A percentile compares a stretch with the other conserved stretches of the same genome.
Conservation (phyloP, 176 grass and related monocot species). For the Oryza nivara region DNA sequence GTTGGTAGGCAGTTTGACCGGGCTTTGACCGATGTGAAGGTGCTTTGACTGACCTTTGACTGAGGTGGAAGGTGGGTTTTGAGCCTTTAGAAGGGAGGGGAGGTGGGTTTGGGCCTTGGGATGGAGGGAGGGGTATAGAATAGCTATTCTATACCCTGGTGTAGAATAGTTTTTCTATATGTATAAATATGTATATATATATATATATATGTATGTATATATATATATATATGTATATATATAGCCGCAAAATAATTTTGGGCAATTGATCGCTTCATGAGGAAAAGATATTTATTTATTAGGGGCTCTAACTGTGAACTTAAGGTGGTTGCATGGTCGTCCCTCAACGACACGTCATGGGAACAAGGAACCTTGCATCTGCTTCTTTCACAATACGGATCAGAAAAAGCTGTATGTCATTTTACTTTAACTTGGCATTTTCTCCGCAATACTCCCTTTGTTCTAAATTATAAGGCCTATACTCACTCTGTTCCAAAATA, state of each 20-base stretch:
- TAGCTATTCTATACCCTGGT: too few relatives aligned
- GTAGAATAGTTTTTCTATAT: too few relatives aligned
- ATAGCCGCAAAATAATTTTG: neutral
- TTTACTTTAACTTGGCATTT: neutral
- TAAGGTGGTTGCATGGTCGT: neutral
- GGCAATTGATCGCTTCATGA: neutral
- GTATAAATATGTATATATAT: too few relatives aligned
- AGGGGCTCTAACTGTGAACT: neutral
- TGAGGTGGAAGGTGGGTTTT: too few relatives aligned
- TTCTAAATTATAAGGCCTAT: fast-evolving
- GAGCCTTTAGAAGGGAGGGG: too few relatives aligned
- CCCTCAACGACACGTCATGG: neutral
- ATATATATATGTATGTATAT: too few relatives aligned
- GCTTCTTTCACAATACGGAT: neutral
- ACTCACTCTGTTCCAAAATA: fast-evolving
- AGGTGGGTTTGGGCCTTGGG: too few relatives aligned
- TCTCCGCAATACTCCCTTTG: neutral
- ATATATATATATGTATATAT: too few relatives aligned
- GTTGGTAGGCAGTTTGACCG: too few relatives aligned
- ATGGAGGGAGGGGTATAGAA: too few relatives aligned
- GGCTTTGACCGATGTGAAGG: too few relatives aligned
- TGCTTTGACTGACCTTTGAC: too few relatives aligned
- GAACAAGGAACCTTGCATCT: neutral
- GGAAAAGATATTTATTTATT: neutral
- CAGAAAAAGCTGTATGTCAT: neutral